Percentiles rank a stretch among this genome's conserved stretches.
Conservation (phyloP, 768 basidiomycete genomes). For the Tulasnella sp. region DNA sequence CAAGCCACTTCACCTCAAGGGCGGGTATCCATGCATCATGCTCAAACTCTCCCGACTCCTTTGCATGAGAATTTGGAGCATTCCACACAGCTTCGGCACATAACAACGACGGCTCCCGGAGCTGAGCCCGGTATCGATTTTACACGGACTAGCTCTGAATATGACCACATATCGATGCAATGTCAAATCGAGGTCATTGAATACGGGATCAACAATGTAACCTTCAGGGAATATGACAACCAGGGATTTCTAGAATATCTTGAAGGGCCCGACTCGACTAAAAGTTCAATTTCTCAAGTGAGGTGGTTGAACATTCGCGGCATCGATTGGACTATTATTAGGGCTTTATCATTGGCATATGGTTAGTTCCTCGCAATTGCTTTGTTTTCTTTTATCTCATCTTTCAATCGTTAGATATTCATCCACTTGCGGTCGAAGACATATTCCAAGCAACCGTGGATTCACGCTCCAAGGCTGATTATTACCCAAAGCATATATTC, state of each 20-base stretch:
- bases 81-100: too few relatives aligned
- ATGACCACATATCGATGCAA: slow-evolving; percentile 8
- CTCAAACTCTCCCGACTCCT: too few relatives aligned
- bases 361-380: neutral
- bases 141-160: neutral
- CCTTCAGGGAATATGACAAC: slow-evolving; percentile 5
- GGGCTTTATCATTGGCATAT: slow-evolving; percentile 3
- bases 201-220: neutral
- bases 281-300: slow-evolving; percentile 7
- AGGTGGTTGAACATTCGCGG: slow-evolving; percentile 12
- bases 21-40: too few relatives aligned
- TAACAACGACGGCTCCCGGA: too few relatives aligned
- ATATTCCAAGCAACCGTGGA: slow-evolving; percentile 19
- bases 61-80: too few relatives aligned
- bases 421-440: slow-evolving; percentile 23
- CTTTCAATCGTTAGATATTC: neutral
- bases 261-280: neutral
- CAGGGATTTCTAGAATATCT: slow-evolving; percentile 4
- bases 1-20: too few relatives aligned
- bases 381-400: neutral
- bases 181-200: slow-evolving; percentile 13
- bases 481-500: slow-evolving; percentile 43
- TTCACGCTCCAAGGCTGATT: slow-evolving; percentile 18
- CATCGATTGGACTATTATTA: slow-evolving; percentile 13
- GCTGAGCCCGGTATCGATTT: slow-evolving; percentile 13